Evolutionary conservation across 768 basidiomycete species (phyloP).

Genomic region (Leccinum variicolor): DNA sequence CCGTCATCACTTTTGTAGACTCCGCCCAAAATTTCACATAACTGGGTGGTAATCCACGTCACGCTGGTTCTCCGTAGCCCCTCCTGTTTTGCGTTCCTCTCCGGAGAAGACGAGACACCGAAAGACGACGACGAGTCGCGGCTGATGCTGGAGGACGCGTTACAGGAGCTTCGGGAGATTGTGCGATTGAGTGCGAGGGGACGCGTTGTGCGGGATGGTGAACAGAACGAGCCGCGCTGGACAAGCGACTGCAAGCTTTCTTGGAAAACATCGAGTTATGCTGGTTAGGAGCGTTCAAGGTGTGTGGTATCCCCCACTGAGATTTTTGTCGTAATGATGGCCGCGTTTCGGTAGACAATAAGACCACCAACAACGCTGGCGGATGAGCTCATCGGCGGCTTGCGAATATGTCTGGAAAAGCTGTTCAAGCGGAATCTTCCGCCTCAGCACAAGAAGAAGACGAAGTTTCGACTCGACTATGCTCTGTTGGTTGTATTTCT

Average conservation of each 20-base stretch:
- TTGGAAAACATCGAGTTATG: constrained; percentile 88
- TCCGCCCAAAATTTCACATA: constrained; percentile 52
- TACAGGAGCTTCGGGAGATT: constrained; percentile 74
- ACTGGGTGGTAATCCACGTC: constrained; percentile 85
- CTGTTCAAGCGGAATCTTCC: constrained; percentile 67
- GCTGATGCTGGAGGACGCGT: constrained; percentile 71
- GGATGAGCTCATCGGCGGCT: constrained; percentile 45
- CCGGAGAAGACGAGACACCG: constrained; percentile 74
- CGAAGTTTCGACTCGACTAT: constrained; percentile 62
- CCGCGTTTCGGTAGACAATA: constrained; percentile 43
- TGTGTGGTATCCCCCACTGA: constrained; percentile 30
- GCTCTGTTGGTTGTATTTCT: constrained; percentile 83
- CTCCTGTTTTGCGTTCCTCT: constrained; percentile 89
- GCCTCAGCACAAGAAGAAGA: constrained; percentile 58
- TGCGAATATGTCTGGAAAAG: constrained; percentile 67
- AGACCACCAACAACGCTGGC: constrained; percentile 44
- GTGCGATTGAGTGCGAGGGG: constrained; percentile 67
- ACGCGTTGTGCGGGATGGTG: constrained; percentile 87
- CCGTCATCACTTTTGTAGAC: constrained; percentile 39
- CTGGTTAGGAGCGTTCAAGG: constrained; percentile 98
- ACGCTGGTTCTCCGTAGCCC: constrained; percentile 50
- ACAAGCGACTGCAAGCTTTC: constrained; percentile 68
- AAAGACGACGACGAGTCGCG: constrained; percentile 69
- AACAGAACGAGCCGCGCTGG: constrained; percentile 73
- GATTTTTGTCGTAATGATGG: not conserved